Base-by-base conservation (phyloP, 176 grass and related monocot genomes). In the Phragmites australis region DNA sequence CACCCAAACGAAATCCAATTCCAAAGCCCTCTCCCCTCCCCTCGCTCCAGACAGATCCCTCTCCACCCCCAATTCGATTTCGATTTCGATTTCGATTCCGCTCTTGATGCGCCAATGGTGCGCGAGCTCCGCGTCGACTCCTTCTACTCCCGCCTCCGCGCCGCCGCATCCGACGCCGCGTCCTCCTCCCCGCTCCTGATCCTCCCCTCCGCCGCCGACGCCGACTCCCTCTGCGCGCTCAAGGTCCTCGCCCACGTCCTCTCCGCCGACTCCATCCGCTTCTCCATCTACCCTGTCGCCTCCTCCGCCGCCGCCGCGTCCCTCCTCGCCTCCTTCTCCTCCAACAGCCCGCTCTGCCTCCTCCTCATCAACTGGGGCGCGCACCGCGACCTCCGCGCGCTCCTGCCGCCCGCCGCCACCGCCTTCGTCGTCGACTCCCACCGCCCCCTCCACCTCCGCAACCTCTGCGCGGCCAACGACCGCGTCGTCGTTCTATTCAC, bases 341-440 rank as follows among this genome's bases (percentile, higher is more conserved):
- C 79, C 34, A 12, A 70, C 44, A 68, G 84, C 22, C 58, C 79
- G 30, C 67, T 93, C 52, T 94, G 82, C 65, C 27, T 90, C 5
- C 44, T 97, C 14, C 88, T 94, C 46, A 59, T 97, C 68, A 97
- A 97, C 73, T 97, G 91, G 94, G 94, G 94, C 74, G 91, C 91
- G 41, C 87, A 84, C 51, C 74, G 83, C 29, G 94, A 97, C 73
- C 86, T 93, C 42, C 69, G 85, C n/a, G 48, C 73, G 26, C 4
- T 97, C 31, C 85, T 94, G 18, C 84, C 85, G 25, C 74, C 74
- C 67, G 82, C 63, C 52, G 50, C 80, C 7, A 85, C 74, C 23
- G 69, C 89, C 2, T 97, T 97, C 5, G 80, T 97, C 45, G 73
- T 94, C 0, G 94, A 97, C 32, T 94, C 89, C 65, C 92, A 92